Evolutionary conservation across 2,329 filamentous ascomycete species (phyloP), one percentile per base, ranked within the genome.

Genomic region (Monosporascus ibericus): DNA sequence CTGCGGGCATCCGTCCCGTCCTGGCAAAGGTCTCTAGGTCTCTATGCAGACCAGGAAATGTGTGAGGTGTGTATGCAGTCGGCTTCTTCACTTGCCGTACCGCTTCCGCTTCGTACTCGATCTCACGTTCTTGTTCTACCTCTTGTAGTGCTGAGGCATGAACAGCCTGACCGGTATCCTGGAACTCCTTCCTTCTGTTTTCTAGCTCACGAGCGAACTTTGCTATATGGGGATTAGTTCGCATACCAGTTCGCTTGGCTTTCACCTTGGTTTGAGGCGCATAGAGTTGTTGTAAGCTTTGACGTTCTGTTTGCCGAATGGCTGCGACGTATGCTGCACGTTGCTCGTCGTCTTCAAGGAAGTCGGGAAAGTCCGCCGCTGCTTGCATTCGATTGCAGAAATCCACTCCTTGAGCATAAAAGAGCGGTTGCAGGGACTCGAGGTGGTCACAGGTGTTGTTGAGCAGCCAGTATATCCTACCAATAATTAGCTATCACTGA

Each of bases 401-500:
- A 54, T 86, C 80, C 1, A 68, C 67, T 0, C 84, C 82, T 60
- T 88, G 84, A 0, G 81, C 71, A 8, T 76, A 73, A 57, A 84
- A 84, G 0, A 88, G 68, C 0, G 79, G 73, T 48, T 81, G 77
- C 0, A 86, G 63, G 27, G 84, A 76, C 54, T 85, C 80, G 18
- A 81, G 85, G 0, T 68, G 73, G n/a, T 70, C 65, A 54, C 84
- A 88, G 0, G 82, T 86, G 51, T 87, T 81, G 40, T 83, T 72
- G 0, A 88, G 70, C 0, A 88, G 72, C 85, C 85, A 88, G 2
- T 63, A 62, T 1, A 87, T 68, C 0, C 68, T 59, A 30, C 63
- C 25, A 40, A 1, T 53, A 25, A 22, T 53, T 25, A 52, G 49
- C 47, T 6, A 50, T 18, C 14, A 7, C 3, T 14, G 3, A 14